phyloP scores from a whole-genome alignment of 805 yeast species.

The Metschnikowia amazonensis region DNA sequence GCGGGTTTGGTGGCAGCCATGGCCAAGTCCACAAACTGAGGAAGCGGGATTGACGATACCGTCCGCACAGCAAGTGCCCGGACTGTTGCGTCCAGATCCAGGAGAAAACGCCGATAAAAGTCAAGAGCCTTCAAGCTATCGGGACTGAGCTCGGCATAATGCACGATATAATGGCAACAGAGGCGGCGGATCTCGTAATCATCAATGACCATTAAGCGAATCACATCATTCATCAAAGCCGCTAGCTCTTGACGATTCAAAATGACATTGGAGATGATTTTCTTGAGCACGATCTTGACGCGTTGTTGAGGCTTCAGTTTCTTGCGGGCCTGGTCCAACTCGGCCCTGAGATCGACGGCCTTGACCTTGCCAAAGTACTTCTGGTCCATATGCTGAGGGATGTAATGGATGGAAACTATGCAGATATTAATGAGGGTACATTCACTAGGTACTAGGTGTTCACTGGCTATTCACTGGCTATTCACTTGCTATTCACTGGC shows the following conservation, averaged over 20 bases:
- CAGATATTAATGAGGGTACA: too few relatives aligned
- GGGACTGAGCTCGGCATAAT: constrained; percentile 59
- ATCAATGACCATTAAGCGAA: constrained; percentile 46
- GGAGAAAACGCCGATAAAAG: constrained; percentile 49
- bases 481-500: too few relatives aligned
- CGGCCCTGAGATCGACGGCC: constrained; percentile 38
- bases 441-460: too few relatives aligned
- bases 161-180: constrained; percentile 62
- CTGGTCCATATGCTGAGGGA: constrained; percentile 11
- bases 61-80: constrained; percentile 64
- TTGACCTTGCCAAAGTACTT: constrained; percentile 39
- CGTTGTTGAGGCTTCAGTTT: constrained; percentile 39
- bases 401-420: background rate
- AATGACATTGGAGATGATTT: constrained; percentile 78
- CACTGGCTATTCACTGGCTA: too few relatives aligned
- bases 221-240: constrained; percentile 59
- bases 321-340: constrained; percentile 41
- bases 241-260: constrained; percentile 78
- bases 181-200: constrained; percentile 70
- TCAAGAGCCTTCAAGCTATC: constrained; percentile 55
- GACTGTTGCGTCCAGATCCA: constrained; percentile 44
- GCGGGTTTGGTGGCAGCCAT: constrained; percentile 34
- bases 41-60: constrained; percentile 53
- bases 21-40: constrained; percentile 48
- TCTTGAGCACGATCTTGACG: constrained; percentile 48